These are phyloP conservation scores for Lactifluus pinguis DNA, from an alignment of 768 basidiomycete species.

Conservation along the genomic window DNA sequence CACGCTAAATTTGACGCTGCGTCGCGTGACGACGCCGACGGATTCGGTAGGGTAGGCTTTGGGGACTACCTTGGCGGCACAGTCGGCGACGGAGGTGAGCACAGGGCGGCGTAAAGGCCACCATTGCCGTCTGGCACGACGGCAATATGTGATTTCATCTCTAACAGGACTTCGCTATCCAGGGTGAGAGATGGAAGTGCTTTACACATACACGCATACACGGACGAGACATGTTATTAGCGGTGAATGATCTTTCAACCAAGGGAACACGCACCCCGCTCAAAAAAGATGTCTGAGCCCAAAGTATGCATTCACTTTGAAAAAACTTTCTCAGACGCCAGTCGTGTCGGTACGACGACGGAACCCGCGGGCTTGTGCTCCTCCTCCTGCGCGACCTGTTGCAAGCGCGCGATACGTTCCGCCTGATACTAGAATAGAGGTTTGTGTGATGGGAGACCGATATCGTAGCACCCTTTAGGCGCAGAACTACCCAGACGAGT, in stretches of 20 bases:
- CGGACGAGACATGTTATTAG: neutral
- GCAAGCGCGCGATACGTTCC: constrained; percentile 82
- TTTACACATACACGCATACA: constrained; percentile 51
- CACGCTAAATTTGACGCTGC: constrained; percentile 79
- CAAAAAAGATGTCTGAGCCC: constrained; percentile 83
- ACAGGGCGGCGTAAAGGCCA: constrained; percentile 90
- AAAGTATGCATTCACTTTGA: constrained; percentile 67
- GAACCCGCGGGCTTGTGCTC: constrained; percentile 43
- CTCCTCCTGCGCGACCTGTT: constrained; percentile 60
- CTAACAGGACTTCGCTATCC: constrained; percentile 89
- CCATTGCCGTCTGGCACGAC: constrained; percentile 98
- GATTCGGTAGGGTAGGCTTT: constrained; percentile 81
- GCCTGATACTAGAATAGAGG: constrained; percentile 95
- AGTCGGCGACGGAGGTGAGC: constrained; percentile 67
- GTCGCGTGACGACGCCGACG: constrained; percentile 87
- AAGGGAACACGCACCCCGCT: constrained; percentile 63
- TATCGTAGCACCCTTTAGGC: constrained; percentile 98
- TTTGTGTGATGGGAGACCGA: constrained; percentile 42
- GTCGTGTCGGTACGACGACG: constrained; percentile 78
- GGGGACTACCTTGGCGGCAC: constrained; percentile 90
- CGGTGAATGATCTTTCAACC: neutral
- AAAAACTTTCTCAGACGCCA: constrained; percentile 75
- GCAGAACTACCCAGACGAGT: constrained; percentile 85
- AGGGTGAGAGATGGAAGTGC: constrained; percentile 90
- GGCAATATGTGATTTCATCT: constrained; percentile 68